Evolutionary conservation across 352 stramenopile species (phyloP).

Genomic region (Globisporangium paroecandrum): DNA sequence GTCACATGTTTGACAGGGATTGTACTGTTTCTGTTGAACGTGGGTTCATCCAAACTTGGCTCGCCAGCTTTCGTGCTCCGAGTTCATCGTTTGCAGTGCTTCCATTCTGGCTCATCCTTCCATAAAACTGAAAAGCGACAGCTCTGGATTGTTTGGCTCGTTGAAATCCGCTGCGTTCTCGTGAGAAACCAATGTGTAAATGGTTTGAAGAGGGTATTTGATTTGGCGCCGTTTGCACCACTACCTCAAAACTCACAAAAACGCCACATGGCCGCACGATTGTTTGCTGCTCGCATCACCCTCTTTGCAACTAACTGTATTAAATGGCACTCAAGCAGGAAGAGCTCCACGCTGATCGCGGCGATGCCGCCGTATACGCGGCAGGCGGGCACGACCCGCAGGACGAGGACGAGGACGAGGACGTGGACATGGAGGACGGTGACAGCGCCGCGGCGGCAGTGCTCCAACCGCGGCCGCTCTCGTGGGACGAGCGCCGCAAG

Average conservation of each 20-base stretch:
- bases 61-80: background rate
- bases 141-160: no score
- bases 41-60: background rate
- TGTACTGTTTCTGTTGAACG: background rate
- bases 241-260: no score
- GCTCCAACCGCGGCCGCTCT: slow-evolving; percentile 19
- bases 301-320: background rate
- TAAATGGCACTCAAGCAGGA: background rate
- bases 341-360: background rate
- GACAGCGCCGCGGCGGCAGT: background rate
- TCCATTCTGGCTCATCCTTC: no score
- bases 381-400: background rate
- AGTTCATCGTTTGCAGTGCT: no score
- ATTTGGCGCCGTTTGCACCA: no score
- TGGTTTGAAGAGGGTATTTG: no score
- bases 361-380: background rate
- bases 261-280: no score
- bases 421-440: background rate
- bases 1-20: no score
- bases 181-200: no score
- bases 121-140: no score
- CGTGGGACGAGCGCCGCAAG: slow-evolving; percentile 68
- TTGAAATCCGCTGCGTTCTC: no score
- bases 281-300: no score
- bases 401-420: background rate